Percentiles rank a stretch among this genome's conserved stretches.
These are phyloP conservation scores for Aspergillus neoniger DNA, from an alignment of 2,329 filamentous ascomycete genomes.

Conservation along the genomic window DNA sequence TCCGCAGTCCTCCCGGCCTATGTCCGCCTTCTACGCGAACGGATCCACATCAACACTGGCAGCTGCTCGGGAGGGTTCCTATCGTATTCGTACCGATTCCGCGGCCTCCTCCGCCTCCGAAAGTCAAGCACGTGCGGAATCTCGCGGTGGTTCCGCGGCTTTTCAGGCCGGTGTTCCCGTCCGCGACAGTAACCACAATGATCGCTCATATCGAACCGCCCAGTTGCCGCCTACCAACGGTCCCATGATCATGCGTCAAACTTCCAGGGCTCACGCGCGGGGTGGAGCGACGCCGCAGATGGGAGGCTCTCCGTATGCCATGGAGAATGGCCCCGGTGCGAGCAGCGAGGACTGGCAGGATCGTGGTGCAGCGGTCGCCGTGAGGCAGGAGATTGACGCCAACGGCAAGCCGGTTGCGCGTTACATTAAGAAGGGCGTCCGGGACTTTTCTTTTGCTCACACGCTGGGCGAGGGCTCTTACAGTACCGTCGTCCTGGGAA, in stretches of 20 bases:
- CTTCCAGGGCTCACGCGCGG: constrained; percentile 70
- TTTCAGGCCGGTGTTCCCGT: constrained; percentile 64
- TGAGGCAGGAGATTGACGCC: constrained; percentile 80
- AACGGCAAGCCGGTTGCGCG: constrained; percentile 79
- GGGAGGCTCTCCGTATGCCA: constrained; percentile 52
- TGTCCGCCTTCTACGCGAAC: constrained; percentile 52
- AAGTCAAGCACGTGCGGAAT: constrained; percentile 61
- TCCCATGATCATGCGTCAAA: constrained; percentile 71
- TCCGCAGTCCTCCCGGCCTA: constrained; percentile 44
- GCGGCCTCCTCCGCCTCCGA: constrained; percentile 60
- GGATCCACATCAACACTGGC: constrained; percentile 41
- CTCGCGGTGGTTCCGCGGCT: constrained; percentile 60
- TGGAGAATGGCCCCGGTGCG: constrained; percentile 59
- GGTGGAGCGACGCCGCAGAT: constrained; percentile 36
- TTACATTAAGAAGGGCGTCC: constrained; percentile 92
- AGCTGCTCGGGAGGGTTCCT: constrained; percentile 46
- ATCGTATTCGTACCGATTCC: constrained; percentile 61
- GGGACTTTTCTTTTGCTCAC: constrained; percentile 91
- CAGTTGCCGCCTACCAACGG: constrained; percentile 60
- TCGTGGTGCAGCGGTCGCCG: constrained; percentile 80
- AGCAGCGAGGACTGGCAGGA: constrained; percentile 96
- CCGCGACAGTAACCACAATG: constrained; percentile 69
- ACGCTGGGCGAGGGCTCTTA: constrained; percentile 95
- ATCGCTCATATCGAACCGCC: constrained; percentile 66
- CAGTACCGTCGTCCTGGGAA: constrained; percentile 90